Base-by-base conservation (phyloP, 202 grass and related monocot species). In the Panicum virgatum region DNA sequence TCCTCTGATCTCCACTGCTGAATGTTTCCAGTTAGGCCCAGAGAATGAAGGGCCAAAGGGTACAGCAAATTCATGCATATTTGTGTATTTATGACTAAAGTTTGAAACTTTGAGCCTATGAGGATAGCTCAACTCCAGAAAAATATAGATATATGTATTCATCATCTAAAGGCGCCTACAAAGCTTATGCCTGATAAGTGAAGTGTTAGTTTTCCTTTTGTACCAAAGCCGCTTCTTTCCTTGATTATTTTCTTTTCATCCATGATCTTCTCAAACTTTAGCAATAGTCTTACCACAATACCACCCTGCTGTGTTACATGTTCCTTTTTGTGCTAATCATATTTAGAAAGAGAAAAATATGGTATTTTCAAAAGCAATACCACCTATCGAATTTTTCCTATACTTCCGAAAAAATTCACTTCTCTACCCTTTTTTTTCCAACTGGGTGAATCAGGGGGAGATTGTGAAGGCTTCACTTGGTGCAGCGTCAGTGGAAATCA, bases 281-380 rank as follows among this genome's bases (percentile, higher is more conserved):
- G 29, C 6, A 63, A 15, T 19, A 18, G 13, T 36, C 29, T 63
- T 36, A 63, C 14, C 29, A 62, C 27, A 34, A 36, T 42, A 54
- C 32, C 34, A 58, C 20, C 34, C 34, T 7, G 9, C 3, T 43
- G 53, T 26, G 36, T n/a, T 23, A 27, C 36, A 58, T 42, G 27
- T 8, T 38, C 32, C 2, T 8, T 64, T 63, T 27, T 19, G 14
- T 7, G 29, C 50, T 53, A 20, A 51, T 73, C 22, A 18, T 61
- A 23, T 60, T 76, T 40, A n/a, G 46, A 8, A 75, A 43, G 34
- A 65, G 44, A 63, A 81, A 51, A 38, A 82, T 9, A 56, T 22
- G 12, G 80, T 73, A 63, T 27, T 23, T 34, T 39, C 38, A 42
- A 50, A 38, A 34, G n/a, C 42, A 51, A 51, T 42, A 73, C 47